Conservation (phyloP, 371 early-diverging fungal genomes). For the Blakeslea trispora region DNA sequence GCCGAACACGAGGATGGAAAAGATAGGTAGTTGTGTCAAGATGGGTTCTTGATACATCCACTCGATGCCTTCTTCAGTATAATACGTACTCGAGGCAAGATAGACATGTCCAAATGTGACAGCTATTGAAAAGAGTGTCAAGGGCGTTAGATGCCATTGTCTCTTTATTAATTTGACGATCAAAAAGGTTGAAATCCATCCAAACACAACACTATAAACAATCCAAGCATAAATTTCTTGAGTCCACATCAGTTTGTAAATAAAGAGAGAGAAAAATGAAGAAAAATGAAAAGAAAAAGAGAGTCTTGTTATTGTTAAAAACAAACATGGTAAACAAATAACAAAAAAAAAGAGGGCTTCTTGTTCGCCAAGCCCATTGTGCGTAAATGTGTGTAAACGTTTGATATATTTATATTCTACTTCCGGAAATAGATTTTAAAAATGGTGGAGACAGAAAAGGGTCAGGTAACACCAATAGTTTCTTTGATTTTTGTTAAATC, state of each 20-base stretch:
- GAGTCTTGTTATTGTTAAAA: slow-evolving; percentile 3
- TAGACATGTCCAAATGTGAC: slow-evolving; percentile 1
- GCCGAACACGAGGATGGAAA: slow-evolving; percentile 31
- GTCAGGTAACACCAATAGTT: too few species aligned
- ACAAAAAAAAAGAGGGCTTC: not conserved
- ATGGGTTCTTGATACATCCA: slow-evolving; percentile 25
- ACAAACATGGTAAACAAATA: slow-evolving; percentile 11
- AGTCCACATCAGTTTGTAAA: slow-evolving; percentile 8
- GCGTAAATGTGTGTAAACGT: not conserved
- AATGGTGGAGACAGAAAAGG: too few species aligned
- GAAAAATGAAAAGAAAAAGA: not conserved
- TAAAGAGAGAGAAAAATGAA: not conserved
- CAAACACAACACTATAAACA: slow-evolving; percentile 7
- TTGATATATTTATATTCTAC: too few species aligned
- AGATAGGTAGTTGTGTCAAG: slow-evolving; percentile 25
- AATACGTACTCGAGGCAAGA: not conserved
- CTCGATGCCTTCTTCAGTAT: slow-evolving; percentile 8
- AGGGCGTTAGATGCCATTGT: slow-evolving; percentile 16
- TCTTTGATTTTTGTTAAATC: too few species aligned
- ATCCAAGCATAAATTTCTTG: slow-evolving; percentile 14
- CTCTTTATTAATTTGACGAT: not conserved
- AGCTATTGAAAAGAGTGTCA: slow-evolving; percentile 11
- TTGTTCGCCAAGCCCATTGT: slow-evolving; percentile 11
- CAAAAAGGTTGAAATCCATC: slow-evolving; percentile 2
- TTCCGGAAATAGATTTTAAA: too few species aligned